These are phyloP conservation scores for Wickerhamomyces chambardii DNA, from an alignment of 805 yeast genomes.

Conservation along the genomic window DNA sequence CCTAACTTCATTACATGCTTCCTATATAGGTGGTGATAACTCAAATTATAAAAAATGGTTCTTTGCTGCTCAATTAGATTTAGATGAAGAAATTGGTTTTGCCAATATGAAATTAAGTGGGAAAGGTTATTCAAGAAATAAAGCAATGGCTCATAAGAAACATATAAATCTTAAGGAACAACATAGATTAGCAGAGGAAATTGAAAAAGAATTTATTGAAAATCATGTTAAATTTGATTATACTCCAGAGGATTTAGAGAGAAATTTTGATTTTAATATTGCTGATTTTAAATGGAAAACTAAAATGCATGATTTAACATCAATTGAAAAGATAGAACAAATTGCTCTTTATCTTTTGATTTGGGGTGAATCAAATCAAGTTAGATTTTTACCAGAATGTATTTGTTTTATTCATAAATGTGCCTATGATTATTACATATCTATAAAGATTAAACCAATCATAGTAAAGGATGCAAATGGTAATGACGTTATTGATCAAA, in stretches of 20 bases:
- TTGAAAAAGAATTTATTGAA: conserved; percentile 38
- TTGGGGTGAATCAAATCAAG: conserved; percentile 90
- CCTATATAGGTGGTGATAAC: conserved; percentile 85
- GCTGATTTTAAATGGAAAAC: conserved; percentile 62
- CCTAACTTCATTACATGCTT: conserved; percentile 69
- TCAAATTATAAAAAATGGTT: conserved; percentile 91
- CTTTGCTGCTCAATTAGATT: conserved; percentile 73
- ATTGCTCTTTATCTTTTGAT: conserved; percentile 62
- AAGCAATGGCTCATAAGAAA: conserved; percentile 31
- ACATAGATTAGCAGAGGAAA: conserved; percentile 30
- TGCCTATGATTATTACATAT: conserved; percentile 51
- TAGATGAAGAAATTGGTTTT: conserved; percentile 62
- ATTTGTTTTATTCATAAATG: conserved; percentile 78
- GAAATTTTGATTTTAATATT: conserved; percentile 39
- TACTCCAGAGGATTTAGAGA: conserved; percentile 32
- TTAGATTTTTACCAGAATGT: conserved; percentile 84
- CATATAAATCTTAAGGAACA: conserved; percentile 24
- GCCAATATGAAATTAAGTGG: conserved; percentile 45
- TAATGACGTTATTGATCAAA: conserved; percentile 18
- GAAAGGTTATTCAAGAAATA: conserved; percentile 31
- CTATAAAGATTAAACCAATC: conserved; percentile 47
- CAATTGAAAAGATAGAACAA: conserved; percentile 50
- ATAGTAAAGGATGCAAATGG: conserved; percentile 39
- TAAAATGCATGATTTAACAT: conserved; percentile 36
- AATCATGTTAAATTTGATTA: conserved; percentile 45